phyloP scores from a whole-genome alignment of 352 stramenopile genomes.

The Pythium phragmiticola region DNA sequence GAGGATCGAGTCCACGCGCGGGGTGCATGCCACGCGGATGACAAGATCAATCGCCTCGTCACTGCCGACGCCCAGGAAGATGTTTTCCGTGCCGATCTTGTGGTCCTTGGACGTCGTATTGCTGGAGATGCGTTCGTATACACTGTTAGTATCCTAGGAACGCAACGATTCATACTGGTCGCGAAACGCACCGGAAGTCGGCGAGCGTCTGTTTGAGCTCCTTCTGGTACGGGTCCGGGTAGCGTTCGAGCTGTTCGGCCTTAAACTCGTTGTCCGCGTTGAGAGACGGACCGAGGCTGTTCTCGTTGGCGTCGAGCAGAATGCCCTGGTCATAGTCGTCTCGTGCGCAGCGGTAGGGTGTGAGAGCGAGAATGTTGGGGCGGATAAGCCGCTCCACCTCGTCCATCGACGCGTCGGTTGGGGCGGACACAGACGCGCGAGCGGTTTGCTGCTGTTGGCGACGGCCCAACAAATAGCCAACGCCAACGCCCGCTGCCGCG shows the following conservation, averaged over 20 bases:
- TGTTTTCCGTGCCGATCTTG: conserved; percentile 87
- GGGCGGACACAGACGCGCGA: not conserved
- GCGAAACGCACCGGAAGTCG: conserved; percentile 53
- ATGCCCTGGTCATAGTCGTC: conserved; percentile 95
- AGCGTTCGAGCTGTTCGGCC: conserved; percentile 89
- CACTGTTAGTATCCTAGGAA: not conserved
- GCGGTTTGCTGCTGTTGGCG: conserved; percentile 30
- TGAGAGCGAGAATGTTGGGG: conserved; percentile 96
- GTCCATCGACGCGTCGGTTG: conserved; percentile 29
- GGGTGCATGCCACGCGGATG: conserved; percentile 96
- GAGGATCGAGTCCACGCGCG: conserved; percentile 92
- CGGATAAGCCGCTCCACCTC: conserved; percentile 89
- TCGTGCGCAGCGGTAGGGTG: conserved; percentile 96
- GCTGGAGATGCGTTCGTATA: conserved; percentile 20
- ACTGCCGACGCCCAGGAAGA: conserved; percentile 98
- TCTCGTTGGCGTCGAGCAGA: conserved; percentile 98
- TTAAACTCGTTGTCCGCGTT: conserved; percentile 68
- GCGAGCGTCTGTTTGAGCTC: conserved; percentile 92
- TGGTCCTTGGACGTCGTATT: conserved; percentile 45
- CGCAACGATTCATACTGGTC: not conserved
- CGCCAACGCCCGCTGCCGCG: conserved; percentile 58
- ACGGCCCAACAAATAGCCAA: conserved; percentile 68
- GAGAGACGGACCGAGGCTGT: conserved; percentile 92
- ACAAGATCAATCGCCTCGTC: conserved; percentile 99
- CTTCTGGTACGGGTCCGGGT: conserved; percentile 94